Conservation (phyloP, 139 green algal genomes). For the Choricystis sp. region DNA sequence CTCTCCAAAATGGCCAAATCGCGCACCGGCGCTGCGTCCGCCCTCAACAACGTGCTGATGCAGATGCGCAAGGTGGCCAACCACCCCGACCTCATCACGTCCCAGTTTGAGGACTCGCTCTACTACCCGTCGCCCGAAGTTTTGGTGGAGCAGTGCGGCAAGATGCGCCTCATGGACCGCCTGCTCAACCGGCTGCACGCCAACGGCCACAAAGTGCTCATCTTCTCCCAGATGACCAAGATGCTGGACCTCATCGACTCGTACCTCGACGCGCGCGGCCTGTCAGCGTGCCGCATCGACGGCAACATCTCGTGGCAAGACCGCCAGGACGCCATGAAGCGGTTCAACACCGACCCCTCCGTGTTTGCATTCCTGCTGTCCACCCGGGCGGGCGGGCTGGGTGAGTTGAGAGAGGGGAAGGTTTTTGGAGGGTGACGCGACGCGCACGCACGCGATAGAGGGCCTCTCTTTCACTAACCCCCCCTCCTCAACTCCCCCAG, state of each 20-base stretch:
- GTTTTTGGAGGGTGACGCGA: too few relatives aligned
- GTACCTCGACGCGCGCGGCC: slow-evolving; percentile 71
- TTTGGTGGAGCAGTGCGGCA: slow-evolving; percentile 79
- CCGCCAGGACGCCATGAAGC: slow-evolving; percentile 40
- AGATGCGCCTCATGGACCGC: slow-evolving; percentile 83
- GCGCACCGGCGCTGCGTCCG: slow-evolving; percentile 4
- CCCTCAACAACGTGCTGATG: slow-evolving; percentile 93
- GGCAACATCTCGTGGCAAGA: slow-evolving; percentile 54
- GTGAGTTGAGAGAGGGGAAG: too few relatives aligned
- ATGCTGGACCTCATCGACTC: slow-evolving; percentile 91
- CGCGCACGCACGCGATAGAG: too few relatives aligned
- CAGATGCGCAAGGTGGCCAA: slow-evolving; percentile 96
- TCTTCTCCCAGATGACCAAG: slow-evolving; percentile 97
- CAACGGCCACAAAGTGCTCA: slow-evolving; percentile 69
- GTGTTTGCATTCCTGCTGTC: slow-evolving; percentile 84
- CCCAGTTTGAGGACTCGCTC: slow-evolving; percentile 22
- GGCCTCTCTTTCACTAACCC: too few relatives aligned
- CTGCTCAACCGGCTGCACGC: slow-evolving; percentile 48
- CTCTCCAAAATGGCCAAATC: slow-evolving; percentile 7
- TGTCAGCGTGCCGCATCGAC: slow-evolving; percentile 76
- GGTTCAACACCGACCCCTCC: slow-evolving; percentile 70
- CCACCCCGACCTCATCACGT: slow-evolving; percentile 92
- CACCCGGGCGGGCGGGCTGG: slow-evolving; percentile 87
- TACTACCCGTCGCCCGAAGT: slow-evolving; percentile 45
- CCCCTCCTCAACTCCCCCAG: too few relatives aligned